Percentiles rank a stretch among this genome's conserved stretches.
phyloP scores from a whole-genome alignment of 306 rosid genomes.

The Vigna unguiculata region DNA sequence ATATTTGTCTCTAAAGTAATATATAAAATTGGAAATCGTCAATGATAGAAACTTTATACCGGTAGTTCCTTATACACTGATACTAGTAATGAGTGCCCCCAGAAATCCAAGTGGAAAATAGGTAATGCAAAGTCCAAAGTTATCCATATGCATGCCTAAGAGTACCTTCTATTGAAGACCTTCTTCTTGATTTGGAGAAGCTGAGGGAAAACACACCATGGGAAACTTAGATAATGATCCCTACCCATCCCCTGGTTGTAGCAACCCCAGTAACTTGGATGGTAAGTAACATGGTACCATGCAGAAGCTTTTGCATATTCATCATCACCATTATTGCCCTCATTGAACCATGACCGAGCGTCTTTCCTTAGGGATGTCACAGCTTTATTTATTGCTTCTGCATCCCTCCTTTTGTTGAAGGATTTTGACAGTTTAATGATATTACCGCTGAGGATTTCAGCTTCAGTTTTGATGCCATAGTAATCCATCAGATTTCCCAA shows the following conservation, averaged over 20 bases:
- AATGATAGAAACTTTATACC: too few relatives aligned
- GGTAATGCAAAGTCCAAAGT: too few relatives aligned
- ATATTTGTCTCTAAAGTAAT: too few relatives aligned
- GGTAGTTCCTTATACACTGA: too few relatives aligned
- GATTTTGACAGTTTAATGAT: slow-evolving; percentile 62
- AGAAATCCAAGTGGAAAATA: too few relatives aligned
- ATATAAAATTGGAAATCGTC: too few relatives aligned
- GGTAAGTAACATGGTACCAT: slow-evolving; percentile 88
- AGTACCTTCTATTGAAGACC: slow-evolving; percentile 37
- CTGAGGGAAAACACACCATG: slow-evolving; percentile 73
- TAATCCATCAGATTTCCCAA: slow-evolving; percentile 83
- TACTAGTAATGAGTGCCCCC: too few relatives aligned
- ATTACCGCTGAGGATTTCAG: slow-evolving; percentile 78
- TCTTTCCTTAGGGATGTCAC: slow-evolving; percentile 77
- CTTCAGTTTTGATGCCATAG: slow-evolving; percentile 84
- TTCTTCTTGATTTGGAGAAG: slow-evolving; percentile 69
- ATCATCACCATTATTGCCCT: slow-evolving; percentile 46
- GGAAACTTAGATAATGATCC: slow-evolving; percentile 74
- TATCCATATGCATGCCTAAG: too few relatives aligned
- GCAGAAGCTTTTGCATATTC: slow-evolving; percentile 84
- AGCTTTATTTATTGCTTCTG: slow-evolving; percentile 66
- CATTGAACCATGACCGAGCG: slow-evolving; percentile 78
- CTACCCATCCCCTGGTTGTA: slow-evolving; percentile 61
- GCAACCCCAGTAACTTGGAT: slow-evolving; percentile 61
- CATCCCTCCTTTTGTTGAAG: slow-evolving; percentile 67